A percentile compares a stretch with the other conserved stretches of the same genome.
phyloP scores from a whole-genome alignment of 1,284 basidiomycete species.

The Puccinia polysora region DNA sequence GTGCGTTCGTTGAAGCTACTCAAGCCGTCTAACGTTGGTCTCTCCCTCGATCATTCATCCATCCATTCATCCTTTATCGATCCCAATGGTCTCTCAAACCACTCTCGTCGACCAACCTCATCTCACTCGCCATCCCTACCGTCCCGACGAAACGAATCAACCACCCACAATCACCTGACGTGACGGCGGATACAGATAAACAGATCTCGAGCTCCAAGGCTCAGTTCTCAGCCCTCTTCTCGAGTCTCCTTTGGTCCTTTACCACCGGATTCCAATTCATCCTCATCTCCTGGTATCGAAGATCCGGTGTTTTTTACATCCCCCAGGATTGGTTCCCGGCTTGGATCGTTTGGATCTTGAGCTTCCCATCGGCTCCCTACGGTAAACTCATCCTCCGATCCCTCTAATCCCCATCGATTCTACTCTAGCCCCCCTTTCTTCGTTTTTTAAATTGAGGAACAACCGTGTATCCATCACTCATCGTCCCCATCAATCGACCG shows the following conservation, averaged over 20 bases:
- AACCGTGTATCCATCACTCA: too few relatives aligned
- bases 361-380: conserved; percentile 34
- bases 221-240: conserved; percentile 70
- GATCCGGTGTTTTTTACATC: conserved; percentile 80
- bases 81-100: not conserved
- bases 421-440: not conserved
- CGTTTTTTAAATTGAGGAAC: not conserved
- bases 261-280: conserved; percentile 78
- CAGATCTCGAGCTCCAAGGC: conserved; percentile 64
- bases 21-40: conserved; percentile 56
- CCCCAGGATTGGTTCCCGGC: conserved; percentile 71
- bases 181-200: conserved; percentile 60
- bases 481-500: not conserved
- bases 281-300: conserved; percentile 82
- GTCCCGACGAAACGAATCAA: conserved; percentile 40
- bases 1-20: not conserved
- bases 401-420: too few relatives aligned
- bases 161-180: too few relatives aligned
- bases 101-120: not conserved
- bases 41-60: too few relatives aligned
- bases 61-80: not conserved
- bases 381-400: not conserved
- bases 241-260: conserved; percentile 67
- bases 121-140: too few relatives aligned
- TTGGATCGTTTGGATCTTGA: conserved; percentile 26